phyloP scores from a whole-genome alignment of 345 rosid genomes.

The Ceriops decandra region DNA sequence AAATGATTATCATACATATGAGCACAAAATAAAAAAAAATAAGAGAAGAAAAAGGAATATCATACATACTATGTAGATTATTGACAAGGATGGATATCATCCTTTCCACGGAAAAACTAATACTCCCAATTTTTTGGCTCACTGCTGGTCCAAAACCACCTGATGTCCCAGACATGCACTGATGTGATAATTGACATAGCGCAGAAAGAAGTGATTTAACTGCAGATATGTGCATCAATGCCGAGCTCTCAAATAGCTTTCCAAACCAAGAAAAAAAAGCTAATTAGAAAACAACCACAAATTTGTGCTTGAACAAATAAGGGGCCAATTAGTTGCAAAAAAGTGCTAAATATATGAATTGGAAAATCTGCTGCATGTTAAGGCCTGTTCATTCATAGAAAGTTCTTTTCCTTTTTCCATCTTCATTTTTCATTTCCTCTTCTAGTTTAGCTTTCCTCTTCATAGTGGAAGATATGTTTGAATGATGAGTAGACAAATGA shows the following conservation, averaged over 20 bases:
- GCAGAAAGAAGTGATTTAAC: constrained; percentile 96
- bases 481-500: too few species aligned
- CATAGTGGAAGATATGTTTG: too few species aligned
- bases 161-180: constrained; percentile 71
- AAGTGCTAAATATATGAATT: not conserved
- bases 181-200: constrained; percentile 73
- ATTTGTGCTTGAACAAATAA: not conserved
- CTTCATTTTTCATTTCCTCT: too few species aligned
- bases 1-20: not conserved
- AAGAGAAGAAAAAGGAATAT: constrained; percentile 10
- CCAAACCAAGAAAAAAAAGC: constrained; percentile 31
- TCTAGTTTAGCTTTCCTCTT: too few species aligned
- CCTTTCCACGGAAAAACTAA: constrained; percentile 87
- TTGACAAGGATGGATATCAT: constrained; percentile 88
- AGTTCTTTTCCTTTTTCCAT: too few species aligned
- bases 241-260: constrained; percentile 97
- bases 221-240: constrained; percentile 90
- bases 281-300: constrained; percentile 29
- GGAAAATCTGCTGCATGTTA: too few species aligned
- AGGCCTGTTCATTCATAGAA: too few species aligned
- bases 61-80: constrained; percentile 88
- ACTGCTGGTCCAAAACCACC: constrained; percentile 67
- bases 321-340: not conserved
- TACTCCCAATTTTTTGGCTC: constrained; percentile 71
- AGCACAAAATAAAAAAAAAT: not conserved